Base-by-base conservation (phyloP, 176 grass and related monocot genomes). In the Aegilops umbellulata region DNA sequence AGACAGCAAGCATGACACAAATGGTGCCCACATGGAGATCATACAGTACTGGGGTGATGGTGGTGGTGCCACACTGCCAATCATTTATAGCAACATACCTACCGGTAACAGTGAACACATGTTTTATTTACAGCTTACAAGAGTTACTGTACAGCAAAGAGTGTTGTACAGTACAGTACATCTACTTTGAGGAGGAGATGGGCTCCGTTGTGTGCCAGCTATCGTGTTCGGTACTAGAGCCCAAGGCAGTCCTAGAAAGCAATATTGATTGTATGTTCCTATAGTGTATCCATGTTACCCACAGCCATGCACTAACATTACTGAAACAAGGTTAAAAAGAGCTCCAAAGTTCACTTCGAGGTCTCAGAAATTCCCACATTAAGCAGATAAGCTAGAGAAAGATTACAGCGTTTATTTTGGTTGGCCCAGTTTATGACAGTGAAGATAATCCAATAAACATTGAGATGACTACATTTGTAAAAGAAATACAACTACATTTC, bases 81-180 rank as follows among this genome's bases (percentile, higher is more conserved):
- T 74, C 58, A 74, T 74, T 86, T 74, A 79, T 44, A 49, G 67
- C 41, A 85, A 80, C 73, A 79, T 36, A 79, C 32, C 57, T 47
- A 61, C n/a, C 60, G 79, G 4, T 71, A 79, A 55, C 66, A 87
- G 66, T 34, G 7, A 60, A 65, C 12, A 49, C 26, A 51, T 39
- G 10, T 38, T 29, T 46, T 31, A 41, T 74, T 83, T 38, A 29
- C 55, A 82, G 3, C 25, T 39, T 30, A 79, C 11, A 83, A 10
- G 57, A 60, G 66, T 87, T 79, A 74, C 26, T 75, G 57, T 75
- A 7, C 55, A 75, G 34, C 16, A 61, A 79, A 74, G 20, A 39
- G 36, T 72, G 30, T 22, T 57, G 36, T 71, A 30, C 39, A 71
- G 36, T 71, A 30, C 39, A 71, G 32, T 39, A 31, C 6, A 31